These are phyloP conservation scores for Aspergillus sp. DNA, from an alignment of 2,329 filamentous ascomycete genomes.

Conservation along the genomic window DNA sequence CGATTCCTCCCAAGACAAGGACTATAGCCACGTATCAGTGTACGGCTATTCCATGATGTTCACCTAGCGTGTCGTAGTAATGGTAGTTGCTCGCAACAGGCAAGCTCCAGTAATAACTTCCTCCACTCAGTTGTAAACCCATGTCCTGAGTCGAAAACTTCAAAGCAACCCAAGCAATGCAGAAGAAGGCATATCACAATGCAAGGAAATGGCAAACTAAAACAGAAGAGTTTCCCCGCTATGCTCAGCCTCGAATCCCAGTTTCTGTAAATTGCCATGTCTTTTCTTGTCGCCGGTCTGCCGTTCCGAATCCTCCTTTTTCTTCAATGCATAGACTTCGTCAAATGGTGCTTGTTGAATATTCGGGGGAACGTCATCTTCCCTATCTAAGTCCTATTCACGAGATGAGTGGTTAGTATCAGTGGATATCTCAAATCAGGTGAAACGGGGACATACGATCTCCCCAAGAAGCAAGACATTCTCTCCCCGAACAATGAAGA, in stretches of 20 bases:
- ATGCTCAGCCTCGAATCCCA: conserved; percentile 86
- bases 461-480: conserved; percentile 95
- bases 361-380: conserved; percentile 72
- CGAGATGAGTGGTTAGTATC: conserved; percentile 3
- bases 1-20: too few species aligned
- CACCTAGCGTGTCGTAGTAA: too few species aligned
- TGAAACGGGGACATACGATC: conserved; percentile 50
- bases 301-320: conserved; percentile 61
- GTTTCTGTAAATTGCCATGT: conserved; percentile 61
- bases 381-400: conserved; percentile 76
- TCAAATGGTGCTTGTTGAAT: conserved; percentile 62
- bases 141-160: too few species aligned
- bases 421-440: background rate
- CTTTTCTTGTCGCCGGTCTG: conserved; percentile 68
- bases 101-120: too few species aligned
- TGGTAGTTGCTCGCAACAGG: too few species aligned
- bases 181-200: background rate
- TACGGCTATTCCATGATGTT: too few species aligned
- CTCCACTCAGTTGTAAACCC: too few species aligned
- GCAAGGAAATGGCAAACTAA: background rate
- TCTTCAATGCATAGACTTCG: conserved; percentile 65
- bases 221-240: conserved; percentile 64
- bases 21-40: too few species aligned
- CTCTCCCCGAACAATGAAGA: conserved; percentile 89
- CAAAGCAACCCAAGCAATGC: background rate